These are phyloP conservation scores for Vigna reflexopilosa DNA, from an alignment of 306 rosid species.

Conservation along the genomic window DNA sequence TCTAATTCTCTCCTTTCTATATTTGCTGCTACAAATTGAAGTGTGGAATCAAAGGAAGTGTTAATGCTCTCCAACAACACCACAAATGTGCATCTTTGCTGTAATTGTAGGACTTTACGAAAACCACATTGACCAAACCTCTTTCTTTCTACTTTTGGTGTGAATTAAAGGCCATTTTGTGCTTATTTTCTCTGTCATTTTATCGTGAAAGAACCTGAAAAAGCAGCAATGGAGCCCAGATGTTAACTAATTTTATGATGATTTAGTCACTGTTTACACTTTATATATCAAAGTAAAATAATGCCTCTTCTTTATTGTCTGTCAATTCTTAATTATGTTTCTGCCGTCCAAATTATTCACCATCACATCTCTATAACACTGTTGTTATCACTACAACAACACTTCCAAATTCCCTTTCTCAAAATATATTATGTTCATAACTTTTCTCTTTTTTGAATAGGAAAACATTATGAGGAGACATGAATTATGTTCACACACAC, in stretches of 20 bases:
- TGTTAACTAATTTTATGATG: neutral
- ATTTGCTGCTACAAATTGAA: no score
- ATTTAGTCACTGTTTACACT: neutral
- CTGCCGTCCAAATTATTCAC: constrained; percentile 23
- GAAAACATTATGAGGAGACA: neutral
- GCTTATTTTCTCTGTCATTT: neutral
- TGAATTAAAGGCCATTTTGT: neutral
- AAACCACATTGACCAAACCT: neutral
- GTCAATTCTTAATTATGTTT: neutral
- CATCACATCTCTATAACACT: neutral
- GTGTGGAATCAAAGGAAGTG: no score
- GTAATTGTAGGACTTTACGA: neutral
- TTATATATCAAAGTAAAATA: no score
- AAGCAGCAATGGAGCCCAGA: constrained; percentile 20
- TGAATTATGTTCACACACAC: neutral
- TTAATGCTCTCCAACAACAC: constrained; percentile 20
- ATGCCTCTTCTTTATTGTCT: neutral
- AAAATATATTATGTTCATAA: neutral
- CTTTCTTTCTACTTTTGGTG: neutral
- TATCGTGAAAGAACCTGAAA: neutral
- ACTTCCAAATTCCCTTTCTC: neutral
- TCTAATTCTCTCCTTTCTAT: no score
- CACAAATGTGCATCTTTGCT: neutral
- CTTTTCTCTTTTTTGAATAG: neutral
- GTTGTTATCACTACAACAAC: neutral